A percentile compares a stretch with the other conserved stretches of the same genome.
phyloP scores from a whole-genome alignment of 2,329 filamentous ascomycete species.

The Penicillium olsonii region DNA sequence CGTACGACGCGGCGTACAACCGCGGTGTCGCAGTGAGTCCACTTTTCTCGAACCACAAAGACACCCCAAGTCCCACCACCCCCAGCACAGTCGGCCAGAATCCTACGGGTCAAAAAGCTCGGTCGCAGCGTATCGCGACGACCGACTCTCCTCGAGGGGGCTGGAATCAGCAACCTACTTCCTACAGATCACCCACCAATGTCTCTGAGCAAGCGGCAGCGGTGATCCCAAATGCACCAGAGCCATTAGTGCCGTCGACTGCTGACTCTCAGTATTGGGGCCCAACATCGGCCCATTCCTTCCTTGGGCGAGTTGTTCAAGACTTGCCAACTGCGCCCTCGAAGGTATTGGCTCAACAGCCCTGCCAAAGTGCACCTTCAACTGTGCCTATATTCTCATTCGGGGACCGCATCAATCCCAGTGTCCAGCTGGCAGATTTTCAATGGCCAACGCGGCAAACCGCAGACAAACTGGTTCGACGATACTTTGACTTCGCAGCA shows the following conservation, averaged over 20 bases:
- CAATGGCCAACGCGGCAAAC: conserved; percentile 18
- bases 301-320: conserved; percentile 21
- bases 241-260: not conserved
- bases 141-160: not conserved
- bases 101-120: not conserved
- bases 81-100: not conserved
- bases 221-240: not conserved
- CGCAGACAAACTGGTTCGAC: conserved; percentile 16
- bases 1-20: conserved; percentile 25
- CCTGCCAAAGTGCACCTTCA: not conserved
- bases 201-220: not conserved
- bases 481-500: conserved; percentile 29
- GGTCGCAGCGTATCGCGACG: not conserved
- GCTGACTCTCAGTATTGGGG: conserved; percentile 23
- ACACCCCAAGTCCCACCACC: not conserved
- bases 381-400: conserved; percentile 22
- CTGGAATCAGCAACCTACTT: not conserved
- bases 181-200: not conserved
- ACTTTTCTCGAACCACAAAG: conserved; percentile 13
- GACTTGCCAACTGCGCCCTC: conserved; percentile 15
- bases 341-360: conserved; percentile 5
- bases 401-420: conserved; percentile 20
- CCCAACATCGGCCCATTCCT: conserved; percentile 27
- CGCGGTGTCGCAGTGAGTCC: conserved; percentile 23
- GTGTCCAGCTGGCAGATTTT: conserved; percentile 12